A percentile compares a stretch with the other conserved stretches of the same genome.
Conservation (phyloP, 352 stramenopile species). For the Albugo candida region DNA sequence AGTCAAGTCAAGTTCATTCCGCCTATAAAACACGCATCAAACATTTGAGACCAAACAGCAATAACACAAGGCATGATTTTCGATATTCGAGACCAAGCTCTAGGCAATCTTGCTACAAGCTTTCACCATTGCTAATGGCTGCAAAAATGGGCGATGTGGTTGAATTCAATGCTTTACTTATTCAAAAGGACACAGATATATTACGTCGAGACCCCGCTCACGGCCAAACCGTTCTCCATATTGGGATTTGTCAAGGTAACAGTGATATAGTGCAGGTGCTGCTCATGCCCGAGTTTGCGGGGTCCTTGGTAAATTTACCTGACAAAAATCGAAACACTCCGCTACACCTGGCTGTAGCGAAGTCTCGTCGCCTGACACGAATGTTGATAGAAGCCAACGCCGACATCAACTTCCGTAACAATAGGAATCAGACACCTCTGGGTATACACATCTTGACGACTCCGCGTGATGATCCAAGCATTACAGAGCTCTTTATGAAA, state of each 20-base stretch:
- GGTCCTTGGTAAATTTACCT: constrained; percentile 47
- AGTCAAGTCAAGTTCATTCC: too few species aligned
- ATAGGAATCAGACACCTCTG: constrained; percentile 41
- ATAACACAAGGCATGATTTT: too few species aligned
- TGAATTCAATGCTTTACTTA: constrained; percentile 41
- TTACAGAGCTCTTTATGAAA: constrained; percentile 40
- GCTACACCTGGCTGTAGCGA: constrained; percentile 33
- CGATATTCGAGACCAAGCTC: too few species aligned
- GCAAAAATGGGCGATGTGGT: constrained; percentile 39
- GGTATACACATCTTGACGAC: constrained; percentile 42
- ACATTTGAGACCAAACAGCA: too few species aligned
- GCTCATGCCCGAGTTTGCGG: constrained; percentile 35
- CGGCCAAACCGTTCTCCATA: constrained; percentile 47
- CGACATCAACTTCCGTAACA: constrained; percentile 43
- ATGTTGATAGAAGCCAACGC: constrained; percentile 31
- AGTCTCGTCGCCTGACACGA: constrained; percentile 41
- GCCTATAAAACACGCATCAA: too few species aligned
- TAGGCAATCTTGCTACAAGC: too few species aligned
- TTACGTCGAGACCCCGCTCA: constrained; percentile 41
- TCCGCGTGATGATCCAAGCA: constrained; percentile 29
- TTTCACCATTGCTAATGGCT: constrained; percentile 37
- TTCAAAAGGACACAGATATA: constrained; percentile 48
- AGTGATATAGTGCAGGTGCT: constrained; percentile 42
- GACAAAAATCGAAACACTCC: constrained; percentile 45
- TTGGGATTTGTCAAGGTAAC: constrained; percentile 42